phyloP scores from a whole-genome alignment of 768 basidiomycete genomes.

The Russula vinacea region DNA sequence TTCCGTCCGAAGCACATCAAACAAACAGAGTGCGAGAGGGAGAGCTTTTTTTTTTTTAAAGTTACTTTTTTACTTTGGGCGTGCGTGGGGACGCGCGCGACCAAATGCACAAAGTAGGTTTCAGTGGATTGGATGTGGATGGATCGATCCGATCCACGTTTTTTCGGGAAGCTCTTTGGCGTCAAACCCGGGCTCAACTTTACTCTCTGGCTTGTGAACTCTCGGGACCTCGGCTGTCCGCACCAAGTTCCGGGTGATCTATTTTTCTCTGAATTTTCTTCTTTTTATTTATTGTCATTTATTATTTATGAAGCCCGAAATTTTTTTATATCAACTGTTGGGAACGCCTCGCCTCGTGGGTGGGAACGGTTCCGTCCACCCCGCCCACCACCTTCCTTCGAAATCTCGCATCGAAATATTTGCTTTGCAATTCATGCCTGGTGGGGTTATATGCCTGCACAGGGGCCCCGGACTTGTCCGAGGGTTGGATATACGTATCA shows the following conservation, averaged over 20 bases:
- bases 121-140: neutral
- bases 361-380: neutral
- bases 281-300: too few relatives aligned
- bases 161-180: conserved; percentile 2
- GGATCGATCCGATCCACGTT: conserved; percentile 26
- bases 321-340: conserved; percentile 16
- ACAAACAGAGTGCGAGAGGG: neutral
- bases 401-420: conserved; percentile 19
- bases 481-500: conserved; percentile 16
- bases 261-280: too few relatives aligned
- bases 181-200: neutral
- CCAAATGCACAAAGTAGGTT: conserved; percentile 9
- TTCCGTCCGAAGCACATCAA: conserved; percentile 12
- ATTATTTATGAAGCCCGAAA: conserved; percentile 6
- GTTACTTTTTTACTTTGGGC: neutral
- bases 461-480: neutral
- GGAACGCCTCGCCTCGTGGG: conserved; percentile 13
- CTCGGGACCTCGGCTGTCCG: conserved; percentile 17
- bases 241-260: too few relatives aligned
- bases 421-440: conserved; percentile 14
- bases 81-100: conserved; percentile 1
- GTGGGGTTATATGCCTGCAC: conserved; percentile 19
- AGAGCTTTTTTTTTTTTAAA: neutral
- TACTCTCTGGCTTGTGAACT: neutral
- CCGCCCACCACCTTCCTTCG: neutral